Evolutionary conservation across 2,329 filamentous ascomycete genomes (phyloP).

Genomic region (Leptodontidium sp.): DNA sequence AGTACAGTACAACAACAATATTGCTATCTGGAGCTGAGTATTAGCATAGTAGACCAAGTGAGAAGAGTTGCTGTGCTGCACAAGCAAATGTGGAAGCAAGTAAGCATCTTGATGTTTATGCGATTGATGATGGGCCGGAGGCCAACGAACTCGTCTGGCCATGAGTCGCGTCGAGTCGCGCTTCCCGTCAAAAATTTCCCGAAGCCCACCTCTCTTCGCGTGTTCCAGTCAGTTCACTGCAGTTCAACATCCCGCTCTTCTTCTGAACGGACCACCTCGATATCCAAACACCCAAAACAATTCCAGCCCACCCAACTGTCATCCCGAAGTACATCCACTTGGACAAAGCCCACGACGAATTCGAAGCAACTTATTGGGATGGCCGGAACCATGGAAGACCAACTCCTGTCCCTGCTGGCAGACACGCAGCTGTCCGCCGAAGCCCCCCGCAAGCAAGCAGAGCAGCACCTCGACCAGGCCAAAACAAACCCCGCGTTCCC

Average conservation of each 20-base stretch:
- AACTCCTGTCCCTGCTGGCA: conserved; percentile 86
- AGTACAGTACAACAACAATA: background rate
- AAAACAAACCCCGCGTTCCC: conserved; percentile 72
- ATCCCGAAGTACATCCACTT: background rate
- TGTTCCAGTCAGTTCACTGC: background rate
- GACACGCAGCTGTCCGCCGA: conserved; percentile 84
- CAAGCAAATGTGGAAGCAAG: background rate
- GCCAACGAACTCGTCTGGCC: background rate
- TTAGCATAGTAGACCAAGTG: background rate
- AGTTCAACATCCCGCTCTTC: background rate
- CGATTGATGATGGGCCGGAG: background rate
- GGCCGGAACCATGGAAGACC: conserved; percentile 78
- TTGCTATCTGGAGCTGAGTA: background rate
- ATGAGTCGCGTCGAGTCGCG: conserved; percentile 18
- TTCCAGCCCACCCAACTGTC: background rate
- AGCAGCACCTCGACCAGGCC: conserved; percentile 61
- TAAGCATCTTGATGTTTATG: background rate
- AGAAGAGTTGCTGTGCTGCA: background rate
- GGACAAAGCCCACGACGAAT: background rate
- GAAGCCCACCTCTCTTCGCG: background rate
- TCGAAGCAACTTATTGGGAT: conserved; percentile 28
- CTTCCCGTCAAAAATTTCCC: conserved; percentile 3
- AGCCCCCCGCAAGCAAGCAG: conserved; percentile 82
- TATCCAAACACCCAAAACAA: background rate
- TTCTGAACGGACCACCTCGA: conserved; percentile 4